Conservation (phyloP, 2,329 filamentous ascomycete species). For the Bisporella sp. region DNA sequence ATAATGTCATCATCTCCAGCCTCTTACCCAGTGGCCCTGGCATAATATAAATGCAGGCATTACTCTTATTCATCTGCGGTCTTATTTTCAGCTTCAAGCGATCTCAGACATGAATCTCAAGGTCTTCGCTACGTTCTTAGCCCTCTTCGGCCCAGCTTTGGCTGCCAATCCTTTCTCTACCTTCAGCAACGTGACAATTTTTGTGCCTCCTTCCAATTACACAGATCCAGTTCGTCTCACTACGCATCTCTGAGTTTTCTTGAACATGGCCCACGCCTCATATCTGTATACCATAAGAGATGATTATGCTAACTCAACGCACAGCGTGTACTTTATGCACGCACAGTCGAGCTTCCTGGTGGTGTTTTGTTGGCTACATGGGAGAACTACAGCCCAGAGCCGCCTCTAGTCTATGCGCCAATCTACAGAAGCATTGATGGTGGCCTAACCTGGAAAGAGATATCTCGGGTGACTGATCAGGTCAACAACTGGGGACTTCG, state of each 20-base stretch:
- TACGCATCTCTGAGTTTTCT: too few relatives aligned
- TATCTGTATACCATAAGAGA: too few relatives aligned
- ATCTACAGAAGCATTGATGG: conserved; percentile 46
- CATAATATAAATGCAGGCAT: too few relatives aligned
- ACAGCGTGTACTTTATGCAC: conserved; percentile 24
- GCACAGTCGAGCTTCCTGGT: conserved; percentile 26
- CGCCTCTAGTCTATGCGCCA: conserved; percentile 43
- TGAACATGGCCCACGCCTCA: too few relatives aligned
- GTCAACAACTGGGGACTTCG: conserved; percentile 58
- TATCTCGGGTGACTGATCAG: conserved; percentile 56
- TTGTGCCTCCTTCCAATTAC: conserved; percentile 21
- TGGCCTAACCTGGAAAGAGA: conserved; percentile 54
- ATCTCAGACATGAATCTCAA: conserved; percentile 16
- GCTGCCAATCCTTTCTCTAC: too few relatives aligned
- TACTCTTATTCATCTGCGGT: too few relatives aligned
- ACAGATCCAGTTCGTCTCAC: conserved; percentile 14
- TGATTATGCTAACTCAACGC: too few relatives aligned
- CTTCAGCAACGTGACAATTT: conserved; percentile 24
- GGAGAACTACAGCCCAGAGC: conserved; percentile 51
- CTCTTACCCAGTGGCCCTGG: too few relatives aligned
- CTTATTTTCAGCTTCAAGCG: not conserved
- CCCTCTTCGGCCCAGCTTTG: conserved; percentile 4
- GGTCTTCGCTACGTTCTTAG: conserved; percentile 9
- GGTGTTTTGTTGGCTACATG: conserved; percentile 45
- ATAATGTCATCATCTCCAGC: too few relatives aligned